Base-by-base conservation (phyloP, 768 basidiomycete species). In the Asterophora parasitica region DNA sequence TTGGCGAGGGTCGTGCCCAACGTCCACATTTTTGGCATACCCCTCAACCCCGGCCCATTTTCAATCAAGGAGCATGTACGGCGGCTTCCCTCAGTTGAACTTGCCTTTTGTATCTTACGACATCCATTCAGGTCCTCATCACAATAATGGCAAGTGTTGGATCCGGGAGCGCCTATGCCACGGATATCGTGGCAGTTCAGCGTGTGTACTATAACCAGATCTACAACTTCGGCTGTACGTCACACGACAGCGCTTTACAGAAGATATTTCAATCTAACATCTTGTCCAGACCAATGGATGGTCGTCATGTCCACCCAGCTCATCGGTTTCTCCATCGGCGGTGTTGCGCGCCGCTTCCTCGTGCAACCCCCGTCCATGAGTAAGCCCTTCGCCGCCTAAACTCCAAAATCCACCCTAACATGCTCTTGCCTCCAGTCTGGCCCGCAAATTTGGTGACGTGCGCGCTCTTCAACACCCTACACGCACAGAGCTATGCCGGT, bases 261-360 rank as follows among this genome's bases (percentile, higher is more conserved):
- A 37, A 12, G 13, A 9, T 17, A 31, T n/a, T 27, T 10, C 31
- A 35, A 42, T 11, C 44, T 50, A 23, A 27, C 28, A 46, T 38
- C 27, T 54, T 47, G 55, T 33, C 19, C 52, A 77, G 86, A 89
- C 63, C 85, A 88, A 67, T 85, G 87, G 82, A 78, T 89, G 64
- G 66, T 89, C 16, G 83, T 90, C 19, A 79, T 89, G 67, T 83
- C 79, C 26, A 82, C 82, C 1, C 83, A 85, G 58, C 67, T 88
- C 46, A 88, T 90, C 45, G 88, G 90, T 10, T 91, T 91, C 70
- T 89, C 87, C 4, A 80, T 90, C 46, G 89, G 88, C 70, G 59
- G 79, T 56, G 55, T 90, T 71, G 54, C 78, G 5, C 79, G 84
- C 26, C 81, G 88, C 9, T 90, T 90, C 74, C 75, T 91, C 31